Base-by-base conservation (phyloP, 805 yeast genomes). In the Teunomyces barrocoloradensis region DNA sequence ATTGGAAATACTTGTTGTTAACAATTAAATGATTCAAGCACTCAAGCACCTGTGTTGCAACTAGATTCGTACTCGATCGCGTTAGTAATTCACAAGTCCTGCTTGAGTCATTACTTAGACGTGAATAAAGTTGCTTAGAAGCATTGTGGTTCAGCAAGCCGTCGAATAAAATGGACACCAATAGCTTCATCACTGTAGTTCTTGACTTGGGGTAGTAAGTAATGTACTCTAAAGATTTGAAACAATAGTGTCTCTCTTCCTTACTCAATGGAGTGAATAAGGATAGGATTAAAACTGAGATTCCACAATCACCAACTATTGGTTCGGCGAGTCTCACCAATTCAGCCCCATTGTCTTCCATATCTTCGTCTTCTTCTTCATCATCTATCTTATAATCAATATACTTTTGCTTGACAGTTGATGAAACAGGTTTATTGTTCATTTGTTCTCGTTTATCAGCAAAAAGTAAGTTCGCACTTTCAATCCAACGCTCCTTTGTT, bases 181-280 rank as follows among this genome's bases (percentile, higher is more conserved):
- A 59, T 46, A 85, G 66, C 39, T 85, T 81, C 60, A 90, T 73
- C n/a, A 89, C 77, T 53, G 91, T 97, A 6, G 80, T 68, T 45
- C 97, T 69, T 5, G 87, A 85, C 53, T 86, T 95, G 62, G 86
- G 86, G 65, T 83, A 88, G 52, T 79, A 77, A 57, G 95, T 86
- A 42, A 90, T 59, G 51, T 78, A 81, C 20, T 79, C 80, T 45
- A 90, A 70, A 5, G 91, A 69, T 43, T 81, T 82, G 62, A 84
- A 84, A 41, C 87, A 73, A 1, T 75, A 66, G 47, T 82, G 89
- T 44, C 91, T 72, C 49, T 79, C 82, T 53, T 69, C 72, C 55
- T 79, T 77, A 1, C 82, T 75, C 54, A 84, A 87, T 1, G 96
- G 91, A 21, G 86, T 73, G 65, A 87, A 91, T 2, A 89, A 69